Evolutionary conservation across 2,329 filamentous ascomycete species (phyloP).

Genomic region (Pseudogymnoascus sp.): DNA sequence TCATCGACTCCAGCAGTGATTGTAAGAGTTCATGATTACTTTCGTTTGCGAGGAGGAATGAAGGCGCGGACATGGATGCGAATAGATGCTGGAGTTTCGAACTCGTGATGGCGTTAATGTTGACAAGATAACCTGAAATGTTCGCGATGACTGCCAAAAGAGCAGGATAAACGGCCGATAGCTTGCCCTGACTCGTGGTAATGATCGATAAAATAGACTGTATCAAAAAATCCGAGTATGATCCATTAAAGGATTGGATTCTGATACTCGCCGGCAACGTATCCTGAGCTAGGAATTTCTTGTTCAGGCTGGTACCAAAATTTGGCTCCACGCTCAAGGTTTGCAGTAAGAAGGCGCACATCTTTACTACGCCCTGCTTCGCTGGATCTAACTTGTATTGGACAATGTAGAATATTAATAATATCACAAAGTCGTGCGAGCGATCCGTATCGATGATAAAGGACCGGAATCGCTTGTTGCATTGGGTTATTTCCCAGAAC

Average conservation of each 20-base stretch:
- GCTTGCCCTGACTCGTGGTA: conserved; percentile 80
- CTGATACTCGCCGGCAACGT: conserved; percentile 76
- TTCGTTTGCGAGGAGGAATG: conserved; percentile 87
- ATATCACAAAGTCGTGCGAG: conserved; percentile 84
- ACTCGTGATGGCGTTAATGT: conserved; percentile 67
- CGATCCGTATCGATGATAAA: conserved; percentile 96
- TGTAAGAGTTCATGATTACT: conserved; percentile 76
- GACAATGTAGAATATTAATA: conserved; percentile 87
- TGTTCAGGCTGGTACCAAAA: conserved; percentile 86
- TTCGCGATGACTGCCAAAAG: conserved; percentile 91
- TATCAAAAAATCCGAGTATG: conserved; percentile 89
- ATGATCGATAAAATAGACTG: conserved; percentile 93
- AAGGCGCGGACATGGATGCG: conserved; percentile 85
- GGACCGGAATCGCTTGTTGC: conserved; percentile 92
- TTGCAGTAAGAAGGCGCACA: conserved; percentile 96
- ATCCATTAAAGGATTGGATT: conserved; percentile 77
- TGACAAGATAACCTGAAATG: conserved; percentile 75
- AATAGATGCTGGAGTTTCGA: conserved; percentile 83
- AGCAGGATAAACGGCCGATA: conserved; percentile 87
- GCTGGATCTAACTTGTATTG: conserved; percentile 80
- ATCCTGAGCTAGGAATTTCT: conserved; percentile 80
- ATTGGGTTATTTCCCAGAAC: conserved; percentile 95
- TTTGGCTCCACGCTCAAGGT: conserved; percentile 88
- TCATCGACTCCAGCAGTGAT: conserved; percentile 81
- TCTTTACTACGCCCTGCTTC: conserved; percentile 86